phyloP scores from a whole-genome alignment of 1,284 basidiomycete genomes.

The Moesziomyces sp. region DNA sequence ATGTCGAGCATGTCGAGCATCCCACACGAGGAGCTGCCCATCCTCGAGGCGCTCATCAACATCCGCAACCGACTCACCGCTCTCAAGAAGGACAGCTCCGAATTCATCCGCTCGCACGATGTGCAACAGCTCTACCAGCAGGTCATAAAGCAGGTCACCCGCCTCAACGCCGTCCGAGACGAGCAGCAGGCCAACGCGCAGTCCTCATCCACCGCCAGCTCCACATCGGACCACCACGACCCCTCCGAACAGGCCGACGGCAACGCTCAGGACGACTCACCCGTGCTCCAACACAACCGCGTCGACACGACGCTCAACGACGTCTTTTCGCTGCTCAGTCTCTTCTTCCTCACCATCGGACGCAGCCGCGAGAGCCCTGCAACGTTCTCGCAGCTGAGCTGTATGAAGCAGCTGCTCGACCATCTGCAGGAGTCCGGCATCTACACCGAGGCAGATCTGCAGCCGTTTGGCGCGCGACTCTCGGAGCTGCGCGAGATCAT shows the following conservation, averaged over 20 bases:
- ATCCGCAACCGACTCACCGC: constrained; percentile 86
- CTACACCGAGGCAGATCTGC: constrained; percentile 65
- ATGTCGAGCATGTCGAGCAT: constrained; percentile 63
- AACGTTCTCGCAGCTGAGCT: constrained; percentile 63
- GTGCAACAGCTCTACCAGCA: constrained; percentile 92
- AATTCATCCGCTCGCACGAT: constrained; percentile 90
- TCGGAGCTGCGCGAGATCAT: constrained; percentile 64
- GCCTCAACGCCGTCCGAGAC: constrained; percentile 89
- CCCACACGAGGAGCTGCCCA: constrained; percentile 78
- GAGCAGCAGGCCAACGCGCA: constrained; percentile 57
- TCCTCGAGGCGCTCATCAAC: constrained; percentile 93
- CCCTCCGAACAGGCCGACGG: constrained; percentile 14
- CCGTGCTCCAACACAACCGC: constrained; percentile 55
- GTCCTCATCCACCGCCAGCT: constrained; percentile 31
- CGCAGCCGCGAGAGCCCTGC: constrained; percentile 65
- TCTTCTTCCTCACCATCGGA: constrained; percentile 67
- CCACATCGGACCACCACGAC: constrained; percentile 42
- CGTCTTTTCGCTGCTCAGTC: constrained; percentile 65
- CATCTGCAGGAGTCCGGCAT: constrained; percentile 65
- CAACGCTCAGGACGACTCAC: constrained; percentile 39
- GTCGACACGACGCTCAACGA: constrained; percentile 67
- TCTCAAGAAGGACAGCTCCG: constrained; percentile 85
- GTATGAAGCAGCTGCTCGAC: constrained; percentile 67
- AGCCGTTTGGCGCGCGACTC: constrained; percentile 62
- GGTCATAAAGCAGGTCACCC: constrained; percentile 94